Base-by-base conservation (phyloP, 116 monocot species). In the Iris pallida region DNA sequence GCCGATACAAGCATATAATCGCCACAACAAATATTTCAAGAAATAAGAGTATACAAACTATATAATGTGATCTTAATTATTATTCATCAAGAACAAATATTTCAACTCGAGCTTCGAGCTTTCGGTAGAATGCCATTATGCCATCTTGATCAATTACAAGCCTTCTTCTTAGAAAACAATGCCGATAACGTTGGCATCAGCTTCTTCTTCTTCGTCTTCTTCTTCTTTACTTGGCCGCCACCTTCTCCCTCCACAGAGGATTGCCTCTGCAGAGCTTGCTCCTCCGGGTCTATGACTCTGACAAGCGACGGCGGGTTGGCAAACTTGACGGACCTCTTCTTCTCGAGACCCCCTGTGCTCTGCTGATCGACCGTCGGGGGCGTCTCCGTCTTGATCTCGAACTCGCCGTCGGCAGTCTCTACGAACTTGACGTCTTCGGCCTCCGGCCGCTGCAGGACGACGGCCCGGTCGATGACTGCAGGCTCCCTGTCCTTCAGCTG, bases 121-220 rank as follows among this genome's bases (percentile, higher is more conserved):
- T 48, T 48, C 47, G 47, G 47, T 48, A 9, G n/a, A n/a, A n/a
- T n/a, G n/a, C n/a, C n/a, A n/a, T n/a, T n/a, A n/a, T n/a, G n/a
- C 30, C 30, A 30, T 30, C 30, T 30, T 30, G 30, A 30, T 30
- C n/a, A 3, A 30, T 30, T 30, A 45, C 19, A 9, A 47, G 20
- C 56, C 40, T 78, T 78, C 57, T 65, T 82, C 74, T 62, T 74
- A 30, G 61, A 65, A 54, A 82, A 82, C 0, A 82, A 5, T 1
- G 61, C 74, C 54, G 65, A 60, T 1, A 82, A 55, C 13, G 74
- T 40, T 59, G 82, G 74, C 20, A 82, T 59, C n/a, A 82, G 49
- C 5, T 71, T 40, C 70, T 82, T 82, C 78, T 82, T 82, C 78
- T 78, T 82, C 66, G 74, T 82, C 66, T 56, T 82, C 65, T 52